A percentile compares a stretch with the other conserved stretches of the same genome.
These are phyloP conservation scores for Brassica carinata DNA, from an alignment of 345 rosid genomes.

Conservation along the genomic window DNA sequence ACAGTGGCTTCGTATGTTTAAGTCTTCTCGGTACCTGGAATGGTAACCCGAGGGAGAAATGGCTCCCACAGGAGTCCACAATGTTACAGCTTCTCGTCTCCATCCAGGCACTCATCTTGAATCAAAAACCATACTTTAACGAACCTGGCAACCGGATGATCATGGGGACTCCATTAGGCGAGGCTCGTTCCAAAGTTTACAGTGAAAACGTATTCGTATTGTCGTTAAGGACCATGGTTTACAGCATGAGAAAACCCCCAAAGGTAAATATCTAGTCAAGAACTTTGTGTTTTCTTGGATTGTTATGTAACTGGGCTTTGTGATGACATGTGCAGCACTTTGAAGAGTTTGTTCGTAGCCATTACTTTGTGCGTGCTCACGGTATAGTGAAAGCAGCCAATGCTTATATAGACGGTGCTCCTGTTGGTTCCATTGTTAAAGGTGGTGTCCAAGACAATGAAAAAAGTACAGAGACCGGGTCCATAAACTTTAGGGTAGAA, in stretches of 20 bases:
- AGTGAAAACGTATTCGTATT: conserved; percentile 66
- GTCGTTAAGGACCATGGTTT: conserved; percentile 73
- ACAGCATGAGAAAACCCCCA: conserved; percentile 68
- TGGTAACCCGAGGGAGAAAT: conserved; percentile 70
- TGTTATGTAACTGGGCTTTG: conserved; percentile 1
- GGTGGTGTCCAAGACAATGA: conserved; percentile 68
- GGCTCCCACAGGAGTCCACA: conserved; percentile 81
- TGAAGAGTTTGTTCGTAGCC: conserved; percentile 71
- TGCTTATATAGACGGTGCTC: conserved; percentile 74
- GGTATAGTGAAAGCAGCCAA: conserved; percentile 70
- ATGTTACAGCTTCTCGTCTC: conserved; percentile 90
- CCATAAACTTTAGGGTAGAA: conserved; percentile 45
- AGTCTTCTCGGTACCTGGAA: conserved; percentile 94
- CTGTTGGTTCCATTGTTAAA: conserved; percentile 63
- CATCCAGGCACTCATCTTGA: conserved; percentile 89
- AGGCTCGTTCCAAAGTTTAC: conserved; percentile 50
- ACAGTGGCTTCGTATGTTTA: conserved; percentile 79
- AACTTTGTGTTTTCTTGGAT: background rate
- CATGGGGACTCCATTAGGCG: conserved; percentile 56
- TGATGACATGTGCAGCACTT: conserved; percentile 58
- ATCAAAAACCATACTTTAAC: conserved; percentile 81
- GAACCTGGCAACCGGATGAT: conserved; percentile 70
- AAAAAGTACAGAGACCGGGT: conserved; percentile 50
- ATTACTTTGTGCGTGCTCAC: conserved; percentile 54
- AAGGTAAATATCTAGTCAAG: conserved; percentile 47